A percentile compares a stretch with the other conserved stretches of the same genome.
These are phyloP conservation scores for Hygrocybe coccinea DNA, from an alignment of 768 basidiomycete species.

Conservation along the genomic window DNA sequence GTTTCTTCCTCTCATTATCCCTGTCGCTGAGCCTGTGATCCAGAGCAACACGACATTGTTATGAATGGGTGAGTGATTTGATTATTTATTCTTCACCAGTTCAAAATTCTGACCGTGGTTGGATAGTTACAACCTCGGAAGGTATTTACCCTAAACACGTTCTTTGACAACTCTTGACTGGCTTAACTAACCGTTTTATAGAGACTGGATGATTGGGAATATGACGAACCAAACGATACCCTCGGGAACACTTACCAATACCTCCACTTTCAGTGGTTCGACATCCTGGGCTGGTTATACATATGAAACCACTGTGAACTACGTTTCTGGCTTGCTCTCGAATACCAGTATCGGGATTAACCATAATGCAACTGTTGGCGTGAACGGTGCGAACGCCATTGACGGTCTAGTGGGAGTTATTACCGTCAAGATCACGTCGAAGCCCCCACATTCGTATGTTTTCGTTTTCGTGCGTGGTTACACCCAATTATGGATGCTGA, in stretches of 20 bases:
- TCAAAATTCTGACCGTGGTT: background rate
- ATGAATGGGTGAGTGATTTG: conserved; percentile 44
- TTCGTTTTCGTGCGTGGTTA: background rate
- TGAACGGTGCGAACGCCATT: conserved; percentile 52
- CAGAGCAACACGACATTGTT: conserved; percentile 67
- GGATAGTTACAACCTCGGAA: conserved; percentile 62
- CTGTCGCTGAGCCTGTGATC: conserved; percentile 4
- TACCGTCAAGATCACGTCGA: conserved; percentile 56
- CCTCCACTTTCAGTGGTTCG: conserved; percentile 55
- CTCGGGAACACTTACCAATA: conserved; percentile 50
- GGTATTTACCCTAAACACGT: conserved; percentile 41
- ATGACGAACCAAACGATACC: conserved; percentile 54
- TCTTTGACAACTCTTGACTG: background rate
- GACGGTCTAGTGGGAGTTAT: conserved; percentile 84
- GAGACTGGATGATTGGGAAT: conserved; percentile 85
- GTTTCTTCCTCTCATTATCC: background rate
- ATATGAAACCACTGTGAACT: conserved; percentile 65
- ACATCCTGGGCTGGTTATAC: conserved; percentile 65
- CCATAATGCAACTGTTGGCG: conserved; percentile 52
- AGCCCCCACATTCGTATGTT: background rate
- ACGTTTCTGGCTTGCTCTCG: conserved; percentile 63
- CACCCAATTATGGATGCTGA: background rate
- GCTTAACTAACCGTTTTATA: conserved; percentile 18
- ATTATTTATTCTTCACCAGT: background rate
- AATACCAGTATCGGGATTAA: conserved; percentile 70